Evolutionary conservation across 116 monocot genomes (phyloP).

Genomic region (Papilionanthe hybrid): DNA sequence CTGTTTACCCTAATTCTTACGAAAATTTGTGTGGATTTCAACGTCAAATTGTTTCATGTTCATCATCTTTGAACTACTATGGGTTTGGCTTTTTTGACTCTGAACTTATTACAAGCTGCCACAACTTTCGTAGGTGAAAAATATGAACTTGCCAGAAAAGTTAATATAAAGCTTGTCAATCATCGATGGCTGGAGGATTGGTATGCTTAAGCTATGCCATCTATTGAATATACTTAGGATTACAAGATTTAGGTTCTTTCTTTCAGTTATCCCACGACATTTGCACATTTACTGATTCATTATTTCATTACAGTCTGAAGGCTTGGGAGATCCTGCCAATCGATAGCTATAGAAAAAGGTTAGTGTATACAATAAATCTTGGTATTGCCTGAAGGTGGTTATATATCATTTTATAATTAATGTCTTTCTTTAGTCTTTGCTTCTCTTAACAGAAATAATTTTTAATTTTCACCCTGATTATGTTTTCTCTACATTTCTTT

Average conservation of each 20-base stretch:
- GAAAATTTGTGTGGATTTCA: no score
- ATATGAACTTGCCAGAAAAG: constrained; percentile 89
- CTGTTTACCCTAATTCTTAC: no score
- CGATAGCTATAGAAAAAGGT: constrained; percentile 78
- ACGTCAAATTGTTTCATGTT: neutral
- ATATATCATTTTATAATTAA: neutral
- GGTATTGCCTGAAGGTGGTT: neutral
- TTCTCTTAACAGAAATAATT: neutral
- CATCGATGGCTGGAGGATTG: constrained; percentile 95
- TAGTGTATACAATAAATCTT: neutral
- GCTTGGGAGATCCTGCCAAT: constrained; percentile 73
- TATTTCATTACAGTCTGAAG: constrained; percentile 55
- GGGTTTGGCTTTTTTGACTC: neutral
- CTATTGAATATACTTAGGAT: neutral
- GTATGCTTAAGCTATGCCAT: constrained; percentile 23
- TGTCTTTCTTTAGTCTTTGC: neutral
- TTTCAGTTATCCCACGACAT: neutral
- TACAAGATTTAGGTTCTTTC: neutral
- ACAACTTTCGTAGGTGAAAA: constrained; percentile 67
- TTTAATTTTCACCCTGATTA: neutral
- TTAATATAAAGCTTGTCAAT: constrained; percentile 95
- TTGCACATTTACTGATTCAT: constrained; percentile 7
- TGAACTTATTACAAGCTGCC: neutral
- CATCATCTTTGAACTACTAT: neutral
- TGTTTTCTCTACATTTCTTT: neutral